phyloP scores from a whole-genome alignment of 176 grass and related monocot genomes.

The Musa beccarii region DNA sequence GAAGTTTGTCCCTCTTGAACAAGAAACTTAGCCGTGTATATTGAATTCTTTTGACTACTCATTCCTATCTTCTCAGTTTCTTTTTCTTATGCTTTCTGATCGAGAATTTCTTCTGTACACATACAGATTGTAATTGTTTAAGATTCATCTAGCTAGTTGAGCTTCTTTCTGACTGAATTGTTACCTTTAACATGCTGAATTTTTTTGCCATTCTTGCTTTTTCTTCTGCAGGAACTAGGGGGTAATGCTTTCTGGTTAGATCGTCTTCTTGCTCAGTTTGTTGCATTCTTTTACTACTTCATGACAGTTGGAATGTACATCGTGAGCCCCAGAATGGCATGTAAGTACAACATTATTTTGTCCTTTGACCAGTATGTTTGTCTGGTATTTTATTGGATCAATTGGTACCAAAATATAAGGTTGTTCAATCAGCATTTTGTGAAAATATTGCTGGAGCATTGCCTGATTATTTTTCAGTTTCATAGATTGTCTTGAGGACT shows the following conservation, averaged over 20 bases:
- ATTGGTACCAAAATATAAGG: neutral
- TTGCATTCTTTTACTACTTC: conserved; percentile 91
- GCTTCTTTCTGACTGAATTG: neutral
- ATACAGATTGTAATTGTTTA: neutral
- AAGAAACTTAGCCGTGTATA: no score
- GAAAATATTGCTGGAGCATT: no score
- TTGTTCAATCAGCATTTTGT: neutral
- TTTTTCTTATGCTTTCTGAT: neutral
- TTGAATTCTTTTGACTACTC: neutral
- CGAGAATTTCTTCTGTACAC: neutral
- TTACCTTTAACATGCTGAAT: neutral
- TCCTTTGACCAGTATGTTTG: conserved; percentile 9
- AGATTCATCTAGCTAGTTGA: neutral
- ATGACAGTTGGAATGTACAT: conserved; percentile 87
- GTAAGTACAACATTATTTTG: conserved; percentile 32
- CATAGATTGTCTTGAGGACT: no score
- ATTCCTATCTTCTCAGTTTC: neutral
- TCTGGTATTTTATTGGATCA: neutral
- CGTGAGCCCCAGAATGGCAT: conserved; percentile 95
- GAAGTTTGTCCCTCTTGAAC: no score
- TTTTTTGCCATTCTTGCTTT: conserved; percentile 2
- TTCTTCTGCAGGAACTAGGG: conserved; percentile 57
- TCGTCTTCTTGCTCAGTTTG: conserved; percentile 52
- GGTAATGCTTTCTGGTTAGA: conserved; percentile 71
- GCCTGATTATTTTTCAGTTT: no score